A percentile compares a stretch with the other conserved stretches of the same genome.
These are phyloP conservation scores for Yarrowia deformans DNA, from an alignment of 805 yeast species.

Conservation along the genomic window DNA sequence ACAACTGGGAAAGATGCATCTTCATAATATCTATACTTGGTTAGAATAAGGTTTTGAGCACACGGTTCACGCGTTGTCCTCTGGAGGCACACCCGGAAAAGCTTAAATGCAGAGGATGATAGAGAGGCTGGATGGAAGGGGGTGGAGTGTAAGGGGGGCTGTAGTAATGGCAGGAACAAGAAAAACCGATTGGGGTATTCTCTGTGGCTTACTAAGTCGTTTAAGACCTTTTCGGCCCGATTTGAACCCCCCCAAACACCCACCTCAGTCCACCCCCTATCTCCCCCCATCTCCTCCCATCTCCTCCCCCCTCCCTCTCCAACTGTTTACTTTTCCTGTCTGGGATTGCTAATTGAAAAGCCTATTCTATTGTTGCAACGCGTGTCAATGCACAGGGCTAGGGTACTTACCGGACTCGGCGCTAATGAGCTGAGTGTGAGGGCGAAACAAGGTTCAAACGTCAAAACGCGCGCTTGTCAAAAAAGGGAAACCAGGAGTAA, in stretches of 20 bases:
- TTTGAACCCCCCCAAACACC: neutral
- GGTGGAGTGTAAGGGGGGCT: neutral
- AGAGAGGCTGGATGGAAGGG: neutral
- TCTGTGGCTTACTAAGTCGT: neutral
- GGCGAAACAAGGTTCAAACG: neutral
- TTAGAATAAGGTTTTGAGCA: conserved; percentile 24
- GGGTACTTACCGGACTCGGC: conserved; percentile 36
- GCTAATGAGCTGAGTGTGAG: neutral
- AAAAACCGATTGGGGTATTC: no score
- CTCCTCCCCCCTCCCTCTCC: conserved; percentile 1
- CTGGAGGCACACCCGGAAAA: conserved; percentile 5
- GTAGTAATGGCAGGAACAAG: no score
- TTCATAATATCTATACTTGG: conserved; percentile 18
- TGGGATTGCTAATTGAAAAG: conserved; percentile 38
- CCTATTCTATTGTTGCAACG: conserved; percentile 29
- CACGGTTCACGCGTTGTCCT: conserved; percentile 23
- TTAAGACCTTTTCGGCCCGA: neutral
- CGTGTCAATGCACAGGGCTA: conserved; percentile 4
- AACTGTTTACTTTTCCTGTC: conserved; percentile 35
- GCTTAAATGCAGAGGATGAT: neutral
- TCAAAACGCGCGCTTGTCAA: conserved; percentile 6
- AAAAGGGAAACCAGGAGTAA: neutral
- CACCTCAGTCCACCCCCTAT: neutral
- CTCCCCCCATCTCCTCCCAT: neutral
- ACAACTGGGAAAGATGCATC: conserved; percentile 30